Base-by-base conservation (phyloP, 805 yeast genomes). In the Spathaspora sp. region DNA sequence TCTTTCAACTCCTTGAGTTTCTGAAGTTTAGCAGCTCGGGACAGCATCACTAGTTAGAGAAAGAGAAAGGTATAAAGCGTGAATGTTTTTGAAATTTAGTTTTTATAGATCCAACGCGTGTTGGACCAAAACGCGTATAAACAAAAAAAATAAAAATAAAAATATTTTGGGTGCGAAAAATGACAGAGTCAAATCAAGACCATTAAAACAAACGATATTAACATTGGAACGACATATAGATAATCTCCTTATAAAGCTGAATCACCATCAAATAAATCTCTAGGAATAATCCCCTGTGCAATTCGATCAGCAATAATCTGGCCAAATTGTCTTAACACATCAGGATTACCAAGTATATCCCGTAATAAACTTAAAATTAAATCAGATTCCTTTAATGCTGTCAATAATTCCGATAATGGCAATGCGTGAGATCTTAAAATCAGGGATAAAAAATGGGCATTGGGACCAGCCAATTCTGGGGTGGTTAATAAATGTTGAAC, bases 1-100 rank as follows among this genome's bases (percentile, higher is more conserved):
- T 79, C 84, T 51, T 84, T 77, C 49, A 87, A 75, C 54, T 83
- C 79, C 57, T 81, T 85, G 26, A 87, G 70, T 67, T 80, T 85
- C 49, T 76, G 72, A 31, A 57, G 64, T 49, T 56, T 63, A 28
- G 59, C 58, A 38, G 63, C 61, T 55, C 67, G 63, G 23, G 70
- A 62, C 74, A 70, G 70, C 70, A 65, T 65, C 6, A 23, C 26
- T 23, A 23, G 26, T 23, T 23, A 23, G 26, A 23, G 3, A 23
- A 23, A 23, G 26, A 23, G 26, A 23, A 23, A 23, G 35, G 17
- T n/a, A n/a, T n/a, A n/a, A 19, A 35, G 16, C 5, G 40, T 35
- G 40, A 35, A 17, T 14, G 8, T 11, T 35, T 14, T 35, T 35
- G 40, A n/a, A 35, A 35, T 35, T 35, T 35, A 11, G 40, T 35